phyloP scores from a whole-genome alignment of 1,284 basidiomycete genomes.

The Flammula alnicola region DNA sequence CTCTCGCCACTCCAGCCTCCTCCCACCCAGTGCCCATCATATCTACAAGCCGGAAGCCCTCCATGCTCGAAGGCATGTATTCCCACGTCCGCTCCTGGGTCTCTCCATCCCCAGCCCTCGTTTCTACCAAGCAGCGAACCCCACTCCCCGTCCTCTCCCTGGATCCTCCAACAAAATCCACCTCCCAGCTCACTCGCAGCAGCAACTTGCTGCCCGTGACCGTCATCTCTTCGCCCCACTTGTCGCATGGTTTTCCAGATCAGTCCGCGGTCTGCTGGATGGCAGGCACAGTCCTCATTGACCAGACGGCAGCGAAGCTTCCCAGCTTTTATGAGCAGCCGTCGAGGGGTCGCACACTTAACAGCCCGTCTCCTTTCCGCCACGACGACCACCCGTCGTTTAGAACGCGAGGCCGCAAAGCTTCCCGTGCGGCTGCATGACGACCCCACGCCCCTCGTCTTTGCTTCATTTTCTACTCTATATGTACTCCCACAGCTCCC shows the following conservation, averaged over 20 bases:
- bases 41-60: slow-evolving; percentile 24
- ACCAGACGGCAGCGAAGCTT: slow-evolving; percentile 12
- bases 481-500: slow-evolving; percentile 10
- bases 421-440: slow-evolving; percentile 35
- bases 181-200: slow-evolving; percentile 23
- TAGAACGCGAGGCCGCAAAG: slow-evolving; percentile 39
- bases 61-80: slow-evolving; percentile 33
- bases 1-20: slow-evolving; percentile 43
- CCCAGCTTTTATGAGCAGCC: slow-evolving; percentile 9
- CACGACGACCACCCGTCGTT: slow-evolving; percentile 29
- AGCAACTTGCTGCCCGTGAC: too few relatives aligned
- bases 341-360: slow-evolving; percentile 14
- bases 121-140: slow-evolving; percentile 15
- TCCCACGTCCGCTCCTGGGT: slow-evolving; percentile 44
- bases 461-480: slow-evolving; percentile 6
- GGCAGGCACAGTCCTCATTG: slow-evolving; percentile 23
- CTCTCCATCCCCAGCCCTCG: slow-evolving; percentile 24
- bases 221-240: too few relatives aligned
- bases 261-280: slow-evolving; percentile 24
- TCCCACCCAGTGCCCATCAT: slow-evolving; percentile 34
- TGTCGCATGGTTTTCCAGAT: too few relatives aligned
- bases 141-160: slow-evolving; percentile 14
- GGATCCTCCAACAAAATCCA: slow-evolving; percentile 24
- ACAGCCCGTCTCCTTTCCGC: slow-evolving; percentile 14
- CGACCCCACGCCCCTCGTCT: not conserved